Base-by-base conservation (phyloP, 192 early-diverging fungal species). In the Bifiguratus adelaidae region DNA sequence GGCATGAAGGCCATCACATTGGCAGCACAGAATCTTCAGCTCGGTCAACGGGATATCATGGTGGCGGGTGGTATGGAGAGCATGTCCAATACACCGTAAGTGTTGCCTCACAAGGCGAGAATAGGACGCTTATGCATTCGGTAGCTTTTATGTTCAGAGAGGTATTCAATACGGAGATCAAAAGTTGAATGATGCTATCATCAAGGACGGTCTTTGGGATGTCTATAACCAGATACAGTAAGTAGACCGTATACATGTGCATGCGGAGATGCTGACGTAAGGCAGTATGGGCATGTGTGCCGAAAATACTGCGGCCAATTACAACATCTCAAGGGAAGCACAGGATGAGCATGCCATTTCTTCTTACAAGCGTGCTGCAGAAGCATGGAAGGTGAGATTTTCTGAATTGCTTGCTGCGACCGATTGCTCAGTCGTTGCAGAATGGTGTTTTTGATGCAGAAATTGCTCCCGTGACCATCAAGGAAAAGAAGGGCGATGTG, bases 1-100 rank as follows among this genome's bases (percentile, higher is more conserved):
- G 95, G 92, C n/a, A 78, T 96, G 83, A 98, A 98, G 74, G 85
- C 94, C 4, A 77, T 93, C 42, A 91, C 90, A 74, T 64, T 97
- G 48, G 94, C 92, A 27, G 62, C 91, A 7, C 89, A 92, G 64
- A 74, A 71, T 54, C 74, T 98, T 38, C 71, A 81, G 65, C 64
- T 82, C 21, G 94, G 91, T 15, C 65, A 71, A 21, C 79, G 87
- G 55, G 58, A 77, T 24, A 67, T 89, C 15, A 89, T 97, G 81
- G 74, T 94, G 8, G 89, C 89, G 22, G 91, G 91, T 55, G 91
- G 92, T 43, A 95, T 93, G 88, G 91, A 96, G 60, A 86, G 81
- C 73, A 97, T 98, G 92, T 85, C 84, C 52, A 91, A 96, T 53
- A 82, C 82, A 4, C 94, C 94, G 41, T 93, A 71, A 58, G 74